These are phyloP conservation scores for Coleophoma eucalyptorum DNA, from an alignment of 2,329 filamentous ascomycete species.

Conservation along the genomic window DNA sequence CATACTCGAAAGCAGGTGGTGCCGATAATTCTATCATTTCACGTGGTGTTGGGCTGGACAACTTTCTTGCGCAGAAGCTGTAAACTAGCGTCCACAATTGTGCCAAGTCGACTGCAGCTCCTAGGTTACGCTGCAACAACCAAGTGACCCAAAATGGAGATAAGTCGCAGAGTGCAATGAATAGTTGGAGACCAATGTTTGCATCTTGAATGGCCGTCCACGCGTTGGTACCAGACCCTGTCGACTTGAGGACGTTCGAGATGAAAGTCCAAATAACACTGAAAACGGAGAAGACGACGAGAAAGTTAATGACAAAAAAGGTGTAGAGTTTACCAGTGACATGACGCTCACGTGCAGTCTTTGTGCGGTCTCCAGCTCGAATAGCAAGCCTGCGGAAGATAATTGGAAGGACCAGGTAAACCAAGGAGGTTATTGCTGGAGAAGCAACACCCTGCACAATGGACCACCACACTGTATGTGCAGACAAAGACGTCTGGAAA, in stretches of 20 bases:
- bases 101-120: conserved; percentile 88
- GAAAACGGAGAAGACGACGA: conserved; percentile 91
- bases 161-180: conserved; percentile 73
- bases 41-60: conserved; percentile 82
- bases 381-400: conserved; percentile 87
- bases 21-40: conserved; percentile 91
- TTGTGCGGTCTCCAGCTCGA: conserved; percentile 82
- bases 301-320: conserved; percentile 97
- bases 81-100: conserved; percentile 82
- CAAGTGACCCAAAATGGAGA: conserved; percentile 95
- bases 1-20: conserved; percentile 89
- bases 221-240: conserved; percentile 52
- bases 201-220: conserved; percentile 66
- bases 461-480: conserved; percentile 69
- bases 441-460: conserved; percentile 89
- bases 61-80: conserved; percentile 80
- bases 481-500: conserved; percentile 63
- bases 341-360: conserved; percentile 87
- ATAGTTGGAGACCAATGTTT: conserved; percentile 59
- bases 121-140: conserved; percentile 87
- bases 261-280: conserved; percentile 76
- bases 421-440: conserved; percentile 79
- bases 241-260: conserved; percentile 57
- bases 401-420: conserved; percentile 84
- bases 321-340: conserved; percentile 87